Evolutionary conservation across 2,329 filamentous ascomycete species (phyloP), one percentile per base, ranked within the genome.

Genomic region (Fusarium denticulatum): DNA sequence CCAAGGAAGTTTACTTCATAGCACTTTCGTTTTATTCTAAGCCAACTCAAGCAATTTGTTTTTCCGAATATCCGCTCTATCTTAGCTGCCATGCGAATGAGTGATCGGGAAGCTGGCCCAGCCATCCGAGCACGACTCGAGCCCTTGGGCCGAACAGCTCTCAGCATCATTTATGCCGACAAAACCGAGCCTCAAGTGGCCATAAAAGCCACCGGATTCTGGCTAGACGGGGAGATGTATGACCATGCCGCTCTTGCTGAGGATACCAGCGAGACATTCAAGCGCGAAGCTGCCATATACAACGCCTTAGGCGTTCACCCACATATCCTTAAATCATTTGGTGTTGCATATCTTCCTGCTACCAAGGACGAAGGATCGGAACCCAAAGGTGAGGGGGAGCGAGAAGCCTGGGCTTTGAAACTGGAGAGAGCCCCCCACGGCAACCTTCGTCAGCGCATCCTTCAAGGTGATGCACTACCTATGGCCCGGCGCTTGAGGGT

Each of bases 341-440:
- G 55, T 0, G 55, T 2, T 46, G n/a, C 30, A 36, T 46, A 36
- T 3, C 1, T 57, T 2, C 39, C 39, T 1, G 4, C 53, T 26
- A 5, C n/a, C 3, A 1, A 7, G 3, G 7, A 8, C 13, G 3
- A 32, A 32, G 37, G 22, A 24, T 18, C 15, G 3, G 37, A 56
- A 2, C 22, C 2, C 3, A 20, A 6, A 14, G 22, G 20, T 1
- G 9, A 42, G 0, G 4, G 3, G 3, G 14, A 56, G 6, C 26
- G n/a, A 13, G 53, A 46, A 1, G 39, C 53, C 13, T 57, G n/a
- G 53, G 30, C 53, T 7, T 3, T 45, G 13, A 57, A 45, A 26
- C 53, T 45, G 1, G 30, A 57, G 28, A 46, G 30, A 26, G 55
- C 40, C 2, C 55, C 40, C 0, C 5, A 58, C 6, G 39, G 55